Evolutionary conservation across 345 rosid species (phyloP).

Genomic region (Lenwebbia sp.): DNA sequence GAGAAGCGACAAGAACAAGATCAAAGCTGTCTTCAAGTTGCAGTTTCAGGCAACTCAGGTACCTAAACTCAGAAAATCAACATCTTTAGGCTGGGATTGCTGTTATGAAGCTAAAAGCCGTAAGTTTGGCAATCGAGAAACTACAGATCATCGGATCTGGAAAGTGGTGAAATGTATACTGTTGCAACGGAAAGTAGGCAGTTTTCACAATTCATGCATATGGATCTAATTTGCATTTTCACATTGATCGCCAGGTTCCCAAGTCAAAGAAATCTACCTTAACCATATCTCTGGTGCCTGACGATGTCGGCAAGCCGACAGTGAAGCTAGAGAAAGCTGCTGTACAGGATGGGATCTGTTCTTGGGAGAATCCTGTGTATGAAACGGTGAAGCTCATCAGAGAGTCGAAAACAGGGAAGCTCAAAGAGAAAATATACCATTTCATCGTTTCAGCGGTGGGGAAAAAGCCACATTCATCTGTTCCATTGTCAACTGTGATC

Average conservation of each 20-base stretch:
- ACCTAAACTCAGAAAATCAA: not conserved
- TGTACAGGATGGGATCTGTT: slow-evolving; percentile 61
- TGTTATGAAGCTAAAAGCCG: not conserved
- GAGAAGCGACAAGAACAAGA: slow-evolving; percentile 82
- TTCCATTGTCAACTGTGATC: not conserved
- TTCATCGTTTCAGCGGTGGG: slow-evolving; percentile 74
- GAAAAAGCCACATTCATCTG: not conserved
- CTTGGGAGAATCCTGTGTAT: slow-evolving; percentile 82
- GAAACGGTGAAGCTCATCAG: slow-evolving; percentile 57
- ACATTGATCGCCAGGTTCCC: slow-evolving; percentile 58
- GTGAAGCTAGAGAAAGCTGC: slow-evolving; percentile 61
- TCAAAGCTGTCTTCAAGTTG: slow-evolving; percentile 81
- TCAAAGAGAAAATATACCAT: slow-evolving; percentile 76
- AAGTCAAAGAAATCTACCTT: slow-evolving; percentile 68
- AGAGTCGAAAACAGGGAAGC: slow-evolving; percentile 63
- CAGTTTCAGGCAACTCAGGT: slow-evolving; percentile 98
- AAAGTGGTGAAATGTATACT: not conserved
- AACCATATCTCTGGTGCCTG: slow-evolving; percentile 81
- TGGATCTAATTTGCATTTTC: not conserved
- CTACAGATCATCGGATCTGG: not conserved
- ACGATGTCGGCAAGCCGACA: slow-evolving; percentile 83
- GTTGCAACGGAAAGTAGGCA: not conserved
- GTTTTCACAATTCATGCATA: not conserved
- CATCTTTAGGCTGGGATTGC: not conserved
- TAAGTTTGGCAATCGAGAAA: not conserved